Percentiles rank a stretch among this genome's conserved stretches.
phyloP scores from a whole-genome alignment of 352 stramenopile genomes.

The Globisporangium emineosum region DNA sequence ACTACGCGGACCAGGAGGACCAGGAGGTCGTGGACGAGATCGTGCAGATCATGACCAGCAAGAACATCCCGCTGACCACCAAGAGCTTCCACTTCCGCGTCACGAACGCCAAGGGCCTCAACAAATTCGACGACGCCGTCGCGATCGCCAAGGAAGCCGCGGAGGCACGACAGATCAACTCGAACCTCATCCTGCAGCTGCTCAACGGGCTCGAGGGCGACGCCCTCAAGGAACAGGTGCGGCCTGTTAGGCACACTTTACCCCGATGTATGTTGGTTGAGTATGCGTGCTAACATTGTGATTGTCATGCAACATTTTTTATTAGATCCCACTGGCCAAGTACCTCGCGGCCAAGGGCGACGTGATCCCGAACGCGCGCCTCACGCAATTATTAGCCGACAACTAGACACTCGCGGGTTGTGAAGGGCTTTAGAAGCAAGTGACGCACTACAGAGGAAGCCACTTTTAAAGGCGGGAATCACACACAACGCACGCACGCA shows the following conservation, averaged over 20 bases:
- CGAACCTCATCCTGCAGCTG: slow-evolving; percentile 67
- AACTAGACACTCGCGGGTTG: slow-evolving; percentile 17
- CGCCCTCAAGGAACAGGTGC: slow-evolving; percentile 52
- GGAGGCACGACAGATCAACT: slow-evolving; percentile 71
- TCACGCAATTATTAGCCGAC: slow-evolving; percentile 53
- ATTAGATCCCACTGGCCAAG: slow-evolving; percentile 65
- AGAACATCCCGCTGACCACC: slow-evolving; percentile 45
- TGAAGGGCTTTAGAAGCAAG: background rate
- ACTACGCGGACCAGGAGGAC: slow-evolving; percentile 52
- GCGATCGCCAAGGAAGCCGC: slow-evolving; percentile 64
- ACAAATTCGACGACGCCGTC: slow-evolving; percentile 56
- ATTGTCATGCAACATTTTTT: slow-evolving; percentile 7
- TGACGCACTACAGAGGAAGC: background rate
- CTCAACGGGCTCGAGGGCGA: slow-evolving; percentile 61
- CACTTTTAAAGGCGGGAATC: background rate
- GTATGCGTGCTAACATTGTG: slow-evolving; percentile 1
- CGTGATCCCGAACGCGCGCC: slow-evolving; percentile 59
- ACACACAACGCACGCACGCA: background rate
- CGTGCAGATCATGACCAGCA: slow-evolving; percentile 41
- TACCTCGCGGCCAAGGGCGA: slow-evolving; percentile 82
- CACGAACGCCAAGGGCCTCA: slow-evolving; percentile 58
- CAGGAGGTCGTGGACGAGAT: slow-evolving; percentile 64
- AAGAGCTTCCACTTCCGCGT: slow-evolving; percentile 80
- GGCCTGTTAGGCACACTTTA: no score
- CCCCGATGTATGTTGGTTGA: no score